Percentiles rank a stretch among this genome's conserved stretches.
Conservation (phyloP, 306 rosid genomes). For the Leucaena leucocephala region DNA sequence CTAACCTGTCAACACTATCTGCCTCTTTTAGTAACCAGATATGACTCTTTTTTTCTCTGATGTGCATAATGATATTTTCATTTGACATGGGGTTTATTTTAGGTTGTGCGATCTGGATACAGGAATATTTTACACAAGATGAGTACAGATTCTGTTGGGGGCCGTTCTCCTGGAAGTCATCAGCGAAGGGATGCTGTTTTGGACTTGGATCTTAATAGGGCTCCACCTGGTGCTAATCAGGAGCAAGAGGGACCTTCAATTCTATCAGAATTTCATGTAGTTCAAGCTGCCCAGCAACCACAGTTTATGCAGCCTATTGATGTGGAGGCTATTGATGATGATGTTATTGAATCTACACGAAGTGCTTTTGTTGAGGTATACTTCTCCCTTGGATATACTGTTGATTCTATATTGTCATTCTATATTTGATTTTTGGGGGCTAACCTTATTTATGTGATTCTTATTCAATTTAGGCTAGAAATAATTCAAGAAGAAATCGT, state of each 20-base stretch:
- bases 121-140: slow-evolving; percentile 5
- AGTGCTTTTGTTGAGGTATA: slow-evolving; percentile 62
- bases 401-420: neutral
- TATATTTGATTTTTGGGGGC: neutral
- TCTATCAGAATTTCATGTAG: neutral
- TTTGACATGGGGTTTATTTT: neutral
- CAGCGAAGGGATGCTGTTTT: neutral
- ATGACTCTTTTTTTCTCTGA: neutral
- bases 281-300: slow-evolving; percentile 19
- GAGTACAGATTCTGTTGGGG: neutral
- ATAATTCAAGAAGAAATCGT: slow-evolving; percentile 58
- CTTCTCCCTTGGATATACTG: neutral
- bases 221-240: neutral
- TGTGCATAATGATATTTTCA: neutral
- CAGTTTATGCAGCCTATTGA: slow-evolving; percentile 48
- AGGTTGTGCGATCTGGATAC: neutral
- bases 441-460: slow-evolving; percentile 3
- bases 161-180: neutral
- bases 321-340: slow-evolving; percentile 67
- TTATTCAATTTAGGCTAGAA: slow-evolving; percentile 54
- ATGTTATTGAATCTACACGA: slow-evolving; percentile 63
- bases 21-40: neutral
- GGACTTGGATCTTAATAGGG: slow-evolving; percentile 28
- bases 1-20: no score
- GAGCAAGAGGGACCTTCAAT: slow-evolving; percentile 16